Evolutionary conservation across 176 grass and related monocot genomes (phyloP).

Genomic region (Chloris gayana): DNA sequence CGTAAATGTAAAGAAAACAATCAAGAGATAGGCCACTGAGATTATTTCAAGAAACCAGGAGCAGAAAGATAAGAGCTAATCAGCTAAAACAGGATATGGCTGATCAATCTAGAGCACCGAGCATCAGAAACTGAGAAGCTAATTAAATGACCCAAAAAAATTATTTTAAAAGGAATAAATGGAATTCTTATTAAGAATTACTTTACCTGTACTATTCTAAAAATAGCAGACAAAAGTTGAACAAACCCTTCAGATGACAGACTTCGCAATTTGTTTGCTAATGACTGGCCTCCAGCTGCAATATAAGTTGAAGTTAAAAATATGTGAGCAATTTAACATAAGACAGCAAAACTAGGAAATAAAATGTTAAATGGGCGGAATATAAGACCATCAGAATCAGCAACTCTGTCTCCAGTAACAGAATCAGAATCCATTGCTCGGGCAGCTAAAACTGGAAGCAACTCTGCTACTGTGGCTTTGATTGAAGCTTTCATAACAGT

Average conservation of each 20-base stretch:
- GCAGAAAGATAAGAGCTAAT: background rate
- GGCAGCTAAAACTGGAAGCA: slow-evolving; percentile 83
- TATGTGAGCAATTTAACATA: slow-evolving; percentile 5
- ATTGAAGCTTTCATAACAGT: slow-evolving; percentile 99
- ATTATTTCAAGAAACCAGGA: background rate
- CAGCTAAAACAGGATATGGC: background rate
- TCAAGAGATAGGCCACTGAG: background rate
- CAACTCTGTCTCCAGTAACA: slow-evolving; percentile 60
- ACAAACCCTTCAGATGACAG: slow-evolving; percentile 95
- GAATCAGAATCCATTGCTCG: slow-evolving; percentile 78
- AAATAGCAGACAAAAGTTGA: slow-evolving; percentile 92
- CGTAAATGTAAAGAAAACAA: slow-evolving; percentile 20
- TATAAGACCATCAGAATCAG: slow-evolving; percentile 76
- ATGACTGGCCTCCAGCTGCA: slow-evolving; percentile 78
- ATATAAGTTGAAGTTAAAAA: slow-evolving; percentile 37
- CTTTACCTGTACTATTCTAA: slow-evolving; percentile 89
- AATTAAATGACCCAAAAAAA: slow-evolving; percentile 8
- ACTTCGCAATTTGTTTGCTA: slow-evolving; percentile 87
- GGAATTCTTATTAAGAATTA: slow-evolving; percentile 6
- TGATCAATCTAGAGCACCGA: background rate
- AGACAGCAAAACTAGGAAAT: slow-evolving; percentile 20
- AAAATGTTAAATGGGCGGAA: slow-evolving; percentile 30
- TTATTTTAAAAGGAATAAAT: background rate
- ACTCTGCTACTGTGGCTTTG: slow-evolving; percentile 90
- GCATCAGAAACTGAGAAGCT: background rate